A percentile compares a stretch with the other conserved stretches of the same genome.
These are phyloP conservation scores for Achaetomium macrosporum DNA, from an alignment of 2,329 filamentous ascomycete genomes.

Conservation along the genomic window DNA sequence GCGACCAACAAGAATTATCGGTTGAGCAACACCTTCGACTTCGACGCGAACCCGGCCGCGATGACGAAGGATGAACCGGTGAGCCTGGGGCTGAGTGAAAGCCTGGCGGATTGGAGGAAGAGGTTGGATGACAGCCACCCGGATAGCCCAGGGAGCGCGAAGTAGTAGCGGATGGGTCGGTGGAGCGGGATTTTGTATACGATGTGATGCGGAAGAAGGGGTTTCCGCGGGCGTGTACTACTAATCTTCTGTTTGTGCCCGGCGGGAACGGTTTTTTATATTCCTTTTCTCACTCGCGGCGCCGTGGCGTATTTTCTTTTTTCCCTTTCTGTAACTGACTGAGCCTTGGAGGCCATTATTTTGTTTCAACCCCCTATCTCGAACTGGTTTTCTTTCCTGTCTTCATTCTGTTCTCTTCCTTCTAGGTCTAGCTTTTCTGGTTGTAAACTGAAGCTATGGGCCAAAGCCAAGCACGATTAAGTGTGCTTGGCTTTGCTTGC, in stretches of 20 bases:
- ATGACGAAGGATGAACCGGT: constrained; percentile 32
- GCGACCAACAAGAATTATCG: constrained; percentile 93
- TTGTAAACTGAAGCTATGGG: background rate
- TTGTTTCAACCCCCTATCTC: background rate
- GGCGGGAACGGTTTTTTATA: background rate
- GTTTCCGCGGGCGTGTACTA: background rate
- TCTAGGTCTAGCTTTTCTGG: background rate
- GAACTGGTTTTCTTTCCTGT: background rate
- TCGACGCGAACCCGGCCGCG: constrained; percentile 45
- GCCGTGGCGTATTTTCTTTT: background rate
- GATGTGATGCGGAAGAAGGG: background rate
- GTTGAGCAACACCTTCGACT: constrained; percentile 82
- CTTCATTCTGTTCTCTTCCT: background rate
- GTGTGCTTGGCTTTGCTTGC: background rate
- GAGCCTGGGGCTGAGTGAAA: constrained; percentile 57
- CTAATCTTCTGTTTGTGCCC: background rate
- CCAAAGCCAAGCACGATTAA: too few species aligned
- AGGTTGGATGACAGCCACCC: constrained; percentile 53
- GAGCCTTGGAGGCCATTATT: background rate
- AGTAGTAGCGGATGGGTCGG: background rate
- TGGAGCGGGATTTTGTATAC: constrained; percentile 1
- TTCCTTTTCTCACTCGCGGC: background rate
- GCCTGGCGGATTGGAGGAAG: constrained; percentile 73
- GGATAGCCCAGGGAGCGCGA: constrained; percentile 10
- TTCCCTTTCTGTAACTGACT: background rate